Evolutionary conservation across 164 flowering plant genomes (phyloP).

Genomic region (Aristolochia californica): DNA sequence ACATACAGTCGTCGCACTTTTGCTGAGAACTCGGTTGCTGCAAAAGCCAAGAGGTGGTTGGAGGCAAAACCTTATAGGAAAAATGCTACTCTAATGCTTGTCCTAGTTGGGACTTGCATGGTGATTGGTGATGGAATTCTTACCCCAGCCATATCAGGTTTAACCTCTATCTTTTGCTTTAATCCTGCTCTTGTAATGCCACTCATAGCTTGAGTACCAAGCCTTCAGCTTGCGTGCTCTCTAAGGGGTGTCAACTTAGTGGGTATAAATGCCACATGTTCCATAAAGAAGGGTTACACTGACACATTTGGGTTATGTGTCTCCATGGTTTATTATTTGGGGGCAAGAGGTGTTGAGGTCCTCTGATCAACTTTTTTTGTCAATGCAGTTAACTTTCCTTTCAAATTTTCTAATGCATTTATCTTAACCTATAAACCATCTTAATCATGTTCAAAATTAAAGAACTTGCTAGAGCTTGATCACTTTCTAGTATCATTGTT

Average conservation of each 20-base stretch:
- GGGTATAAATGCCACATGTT: background rate
- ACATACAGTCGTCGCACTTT: slow-evolving; percentile 71
- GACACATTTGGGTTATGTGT: background rate
- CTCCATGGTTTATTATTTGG: background rate
- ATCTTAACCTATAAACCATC: no score
- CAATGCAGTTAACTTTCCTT: no score
- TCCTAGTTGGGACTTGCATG: slow-evolving; percentile 93
- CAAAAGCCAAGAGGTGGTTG: slow-evolving; percentile 82
- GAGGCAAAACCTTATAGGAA: slow-evolving; percentile 45
- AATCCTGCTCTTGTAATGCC: background rate
- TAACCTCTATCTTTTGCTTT: background rate
- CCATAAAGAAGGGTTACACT: background rate
- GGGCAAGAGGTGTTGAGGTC: no score
- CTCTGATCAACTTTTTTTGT: no score
- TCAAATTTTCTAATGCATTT: no score
- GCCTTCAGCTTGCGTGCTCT: background rate
- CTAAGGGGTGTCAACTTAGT: background rate
- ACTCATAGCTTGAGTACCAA: background rate
- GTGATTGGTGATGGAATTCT: slow-evolving; percentile 96
- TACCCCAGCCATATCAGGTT: slow-evolving; percentile 95
- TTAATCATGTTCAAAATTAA: no score
- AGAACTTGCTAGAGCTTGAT: no score
- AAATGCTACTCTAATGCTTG: slow-evolving; percentile 65
- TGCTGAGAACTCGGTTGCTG: slow-evolving; percentile 77
- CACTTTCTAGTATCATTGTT: no score